Evolutionary conservation across 2,329 filamentous ascomycete species (phyloP), one percentile per base, ranked within the genome.

Genomic region (Kalmusia sp.): DNA sequence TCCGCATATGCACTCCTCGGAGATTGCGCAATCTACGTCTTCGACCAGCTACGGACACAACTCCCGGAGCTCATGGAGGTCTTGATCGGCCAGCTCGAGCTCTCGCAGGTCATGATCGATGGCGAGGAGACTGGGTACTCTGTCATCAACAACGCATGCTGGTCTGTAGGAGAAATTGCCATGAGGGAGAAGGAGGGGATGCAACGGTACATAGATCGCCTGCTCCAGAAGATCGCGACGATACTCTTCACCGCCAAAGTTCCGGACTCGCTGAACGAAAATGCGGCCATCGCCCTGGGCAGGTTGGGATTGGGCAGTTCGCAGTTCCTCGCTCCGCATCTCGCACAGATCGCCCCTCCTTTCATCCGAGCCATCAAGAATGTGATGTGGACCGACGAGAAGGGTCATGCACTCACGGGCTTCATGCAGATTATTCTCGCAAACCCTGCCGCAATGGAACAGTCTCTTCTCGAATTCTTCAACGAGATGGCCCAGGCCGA

Each of bases 81-180:
- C 43, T 79, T 97, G n/a, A 84, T 97, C 59, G 86, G 87, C 65
- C 93, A 98, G 71, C 85, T 99, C 24, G 93, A 98, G 61, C 80
- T 96, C 31, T 67, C 63, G 12, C 68, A 77, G 61, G 89, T 92
- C 56, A 82, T 82, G 50, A 84, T 93, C 55, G 91, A 96, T 63
- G 90, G 92, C 55, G 87, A 92, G 40, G 91, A 96, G 59, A 89
- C 86, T 15, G 88, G 87, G 12, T 97, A 96, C 73, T 92, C 92
- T 55, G 93, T 98, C 25, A 87, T 98, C 54, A 99, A 98, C 82
- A 99, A 99, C 71, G 93, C 95, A 19, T 98, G 93, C 78, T 99
- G 95, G 95, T 96, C 93, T 6, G 88, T 87, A 21, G 95, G 95
- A 35, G 95, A 99, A 78, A 95, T 98, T 57, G 87, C 92, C 14